These are phyloP conservation scores for Penicillium fimorum DNA, from an alignment of 495 filamentous ascomycete species.

Conservation along the genomic window DNA sequence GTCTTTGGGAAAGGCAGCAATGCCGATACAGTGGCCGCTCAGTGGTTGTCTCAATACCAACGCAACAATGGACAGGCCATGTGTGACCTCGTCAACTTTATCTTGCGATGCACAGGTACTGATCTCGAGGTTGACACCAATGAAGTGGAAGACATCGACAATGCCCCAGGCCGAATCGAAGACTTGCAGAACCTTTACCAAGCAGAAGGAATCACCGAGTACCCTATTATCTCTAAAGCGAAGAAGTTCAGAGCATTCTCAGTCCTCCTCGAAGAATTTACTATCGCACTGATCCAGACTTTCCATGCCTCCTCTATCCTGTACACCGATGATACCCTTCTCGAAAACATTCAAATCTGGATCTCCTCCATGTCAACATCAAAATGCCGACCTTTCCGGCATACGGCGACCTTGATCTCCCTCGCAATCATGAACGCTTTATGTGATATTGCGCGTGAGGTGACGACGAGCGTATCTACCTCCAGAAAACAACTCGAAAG, in stretches of 20 bases:
- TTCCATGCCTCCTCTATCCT: slow-evolving; percentile 72
- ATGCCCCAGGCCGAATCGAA: slow-evolving; percentile 61
- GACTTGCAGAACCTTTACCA: slow-evolving; percentile 83
- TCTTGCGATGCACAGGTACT: slow-evolving; percentile 80
- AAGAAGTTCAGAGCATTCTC: slow-evolving; percentile 73
- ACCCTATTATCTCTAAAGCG: slow-evolving; percentile 83
- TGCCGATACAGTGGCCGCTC: slow-evolving; percentile 71
- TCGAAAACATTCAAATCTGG: slow-evolving; percentile 87
- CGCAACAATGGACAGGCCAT: slow-evolving; percentile 65
- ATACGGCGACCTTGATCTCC: slow-evolving; percentile 82
- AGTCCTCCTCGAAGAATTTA: slow-evolving; percentile 71
- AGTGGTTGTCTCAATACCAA: slow-evolving; percentile 76
- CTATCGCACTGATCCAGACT: slow-evolving; percentile 66
- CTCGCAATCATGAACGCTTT: slow-evolving; percentile 72
- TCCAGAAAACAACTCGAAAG: slow-evolving; percentile 76
- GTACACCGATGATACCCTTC: slow-evolving; percentile 68
- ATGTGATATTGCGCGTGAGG: slow-evolving; percentile 58
- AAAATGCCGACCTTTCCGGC: slow-evolving; percentile 79
- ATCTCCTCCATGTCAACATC: slow-evolving; percentile 82
- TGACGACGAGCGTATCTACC: slow-evolving; percentile 67
- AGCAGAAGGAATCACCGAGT: slow-evolving; percentile 77
- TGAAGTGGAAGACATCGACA: slow-evolving; percentile 84
- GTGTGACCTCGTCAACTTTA: slow-evolving; percentile 83
- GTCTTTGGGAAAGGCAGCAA: slow-evolving; percentile 72
- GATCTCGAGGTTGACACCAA: slow-evolving; percentile 67